Base-by-base conservation (phyloP, 2,329 filamentous ascomycete species). In the Alternaria rosae region DNA sequence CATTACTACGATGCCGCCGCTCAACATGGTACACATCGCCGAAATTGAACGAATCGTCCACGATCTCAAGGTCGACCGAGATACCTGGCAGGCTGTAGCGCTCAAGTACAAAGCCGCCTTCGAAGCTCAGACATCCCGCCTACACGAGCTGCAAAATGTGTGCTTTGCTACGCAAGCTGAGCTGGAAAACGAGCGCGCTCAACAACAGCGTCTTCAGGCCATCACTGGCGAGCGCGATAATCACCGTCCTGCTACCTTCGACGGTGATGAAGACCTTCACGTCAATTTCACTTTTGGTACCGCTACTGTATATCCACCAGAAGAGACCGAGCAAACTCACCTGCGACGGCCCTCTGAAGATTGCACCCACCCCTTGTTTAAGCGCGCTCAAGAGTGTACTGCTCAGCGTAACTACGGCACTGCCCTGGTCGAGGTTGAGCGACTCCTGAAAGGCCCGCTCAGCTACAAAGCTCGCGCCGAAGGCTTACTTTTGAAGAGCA, bases 151-250 rank as follows among this genome's bases (percentile, higher is more conserved):
- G 1, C 70, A 74, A 47, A 65, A 74, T 30, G 65, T 76, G 0
- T 74, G 73, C 54, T 68, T 74, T 20, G 73, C 74, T 6, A 73
- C 75, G 1, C 75, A 78, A 56, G 74, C 73, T 10, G 75, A 76
- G 23, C 50, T 77, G 17, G 72, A 77, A 52, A 78, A 78, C 20
- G 72, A 76, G 52, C 65, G 72, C 21, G 61, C 45, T 11, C 59
- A 69, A 9, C 64, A 65, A 9, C 70, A 64, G 15, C 65, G 61
- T n/a, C 48, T 63, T 13, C 55, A 65, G 8, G 32, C 54, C 8
- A 43, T n/a, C 11, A 62, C 58, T 7, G 35, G 30, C 52, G 35
- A 26, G 11, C 48, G 32, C 28, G 47, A 57, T 20, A 57, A 38
- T 8, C 44, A 25, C 25, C 48, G 26, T 13, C 45, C 17, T n/a